Percentiles rank a stretch among this genome's conserved stretches.
These are phyloP conservation scores for Phytophthora multivora DNA, from an alignment of 352 stramenopile species.

Conservation along the genomic window DNA sequence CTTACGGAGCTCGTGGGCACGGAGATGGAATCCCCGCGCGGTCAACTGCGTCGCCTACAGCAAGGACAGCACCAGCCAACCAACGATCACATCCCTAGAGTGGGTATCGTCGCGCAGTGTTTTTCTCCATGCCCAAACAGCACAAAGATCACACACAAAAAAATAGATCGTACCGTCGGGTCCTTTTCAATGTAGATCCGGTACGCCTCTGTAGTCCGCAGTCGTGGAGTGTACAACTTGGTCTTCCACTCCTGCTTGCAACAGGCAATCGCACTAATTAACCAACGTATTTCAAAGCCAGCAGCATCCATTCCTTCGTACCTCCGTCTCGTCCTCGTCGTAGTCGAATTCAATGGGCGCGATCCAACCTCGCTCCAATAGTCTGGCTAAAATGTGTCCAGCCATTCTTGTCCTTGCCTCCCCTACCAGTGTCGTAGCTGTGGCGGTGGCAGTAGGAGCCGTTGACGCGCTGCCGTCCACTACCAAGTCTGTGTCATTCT, in stretches of 20 bases:
- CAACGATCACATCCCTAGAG: slow-evolving; percentile 29
- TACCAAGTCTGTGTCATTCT: slow-evolving; percentile 27
- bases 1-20: slow-evolving; percentile 32
- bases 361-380: slow-evolving; percentile 70
- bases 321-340: slow-evolving; percentile 50
- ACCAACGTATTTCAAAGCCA: background rate
- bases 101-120: slow-evolving; percentile 31
- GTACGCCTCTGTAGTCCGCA: slow-evolving; percentile 77
- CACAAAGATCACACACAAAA: slow-evolving; percentile 1
- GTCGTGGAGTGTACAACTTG: slow-evolving; percentile 61
- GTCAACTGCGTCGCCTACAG: slow-evolving; percentile 46
- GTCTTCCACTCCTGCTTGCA: slow-evolving; percentile 44
- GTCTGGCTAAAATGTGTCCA: slow-evolving; percentile 48
- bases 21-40: slow-evolving; percentile 31
- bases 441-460: slow-evolving; percentile 21
- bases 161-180: slow-evolving; percentile 42
- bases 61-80: slow-evolving; percentile 33
- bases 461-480: slow-evolving; percentile 25
- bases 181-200: slow-evolving; percentile 87
- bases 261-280: background rate
- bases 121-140: slow-evolving; percentile 19
- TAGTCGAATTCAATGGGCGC: slow-evolving; percentile 57
- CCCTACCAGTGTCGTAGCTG: slow-evolving; percentile 33
- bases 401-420: slow-evolving; percentile 46
- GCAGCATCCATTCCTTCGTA: background rate